Percentiles rank a stretch among this genome's conserved stretches.
Conservation (phyloP, 306 rosid species). For the Quercus aquifolioides region DNA sequence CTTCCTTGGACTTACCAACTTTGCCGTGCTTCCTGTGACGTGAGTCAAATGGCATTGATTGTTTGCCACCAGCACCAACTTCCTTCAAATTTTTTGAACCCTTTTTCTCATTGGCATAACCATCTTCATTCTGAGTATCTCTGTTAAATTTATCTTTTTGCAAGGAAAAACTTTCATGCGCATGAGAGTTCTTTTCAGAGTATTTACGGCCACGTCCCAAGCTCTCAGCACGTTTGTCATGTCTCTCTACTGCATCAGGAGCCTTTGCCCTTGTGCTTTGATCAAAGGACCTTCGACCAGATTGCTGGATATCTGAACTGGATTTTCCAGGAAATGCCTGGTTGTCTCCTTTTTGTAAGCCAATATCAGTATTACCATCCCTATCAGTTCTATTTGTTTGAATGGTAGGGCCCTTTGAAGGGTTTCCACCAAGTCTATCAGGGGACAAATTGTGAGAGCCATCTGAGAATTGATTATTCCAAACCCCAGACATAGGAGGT, state of each 20-base stretch:
- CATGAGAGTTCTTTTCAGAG: slow-evolving; percentile 50
- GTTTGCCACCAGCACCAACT: slow-evolving; percentile 53
- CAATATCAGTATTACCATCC: slow-evolving; percentile 50
- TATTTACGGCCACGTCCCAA: slow-evolving; percentile 49
- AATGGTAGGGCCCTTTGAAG: slow-evolving; percentile 38
- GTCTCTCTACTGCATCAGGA: slow-evolving; percentile 49
- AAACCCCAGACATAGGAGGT: slow-evolving; percentile 42
- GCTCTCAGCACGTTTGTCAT: slow-evolving; percentile 50
- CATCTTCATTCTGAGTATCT: slow-evolving; percentile 52
- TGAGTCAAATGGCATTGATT: slow-evolving; percentile 41
- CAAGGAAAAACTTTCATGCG: slow-evolving; percentile 36
- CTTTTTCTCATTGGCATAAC: slow-evolving; percentile 47
- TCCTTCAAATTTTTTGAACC: slow-evolving; percentile 57
- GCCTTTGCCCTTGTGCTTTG: slow-evolving; percentile 45
- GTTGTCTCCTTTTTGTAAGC: slow-evolving; percentile 52
- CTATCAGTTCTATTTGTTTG: slow-evolving; percentile 54
- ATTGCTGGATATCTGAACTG: slow-evolving; percentile 54
- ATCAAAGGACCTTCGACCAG: slow-evolving; percentile 54
- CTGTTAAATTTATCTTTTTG: slow-evolving; percentile 50
- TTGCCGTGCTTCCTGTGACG: slow-evolving; percentile 59
- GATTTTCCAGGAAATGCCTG: slow-evolving; percentile 54
- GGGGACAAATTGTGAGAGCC: slow-evolving; percentile 54
- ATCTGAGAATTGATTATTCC: slow-evolving; percentile 45
- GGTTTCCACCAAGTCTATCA: slow-evolving; percentile 47
- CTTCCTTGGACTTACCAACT: slow-evolving; percentile 58